Percentiles rank a stretch among this genome's conserved stretches.
These are phyloP conservation scores for Pistacia atlantica DNA, from an alignment of 345 rosid species.

Conservation along the genomic window DNA sequence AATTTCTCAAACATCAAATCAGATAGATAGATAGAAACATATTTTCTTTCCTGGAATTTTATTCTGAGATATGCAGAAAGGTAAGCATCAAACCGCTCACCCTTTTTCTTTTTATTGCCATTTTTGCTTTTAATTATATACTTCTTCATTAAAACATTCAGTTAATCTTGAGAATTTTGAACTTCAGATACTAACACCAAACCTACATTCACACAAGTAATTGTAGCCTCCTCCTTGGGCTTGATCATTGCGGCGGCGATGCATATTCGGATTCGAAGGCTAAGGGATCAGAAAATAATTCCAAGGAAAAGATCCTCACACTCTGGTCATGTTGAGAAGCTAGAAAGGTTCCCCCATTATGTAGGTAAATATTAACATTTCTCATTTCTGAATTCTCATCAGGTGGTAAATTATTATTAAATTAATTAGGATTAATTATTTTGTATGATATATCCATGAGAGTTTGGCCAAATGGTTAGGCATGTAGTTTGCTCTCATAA, in stretches of 20 bases:
- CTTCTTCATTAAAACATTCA: not conserved
- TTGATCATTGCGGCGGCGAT: constrained; percentile 68
- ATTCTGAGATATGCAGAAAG: constrained; percentile 51
- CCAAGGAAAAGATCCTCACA: constrained; percentile 53
- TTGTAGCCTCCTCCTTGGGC: constrained; percentile 68
- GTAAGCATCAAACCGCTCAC: constrained; percentile 19
- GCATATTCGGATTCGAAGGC: constrained; percentile 46
- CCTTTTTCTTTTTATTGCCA: not conserved
- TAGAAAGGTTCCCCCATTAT: constrained; percentile 87
- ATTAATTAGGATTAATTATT: no score
- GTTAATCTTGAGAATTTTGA: no score
- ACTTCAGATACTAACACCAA: constrained; percentile 31
- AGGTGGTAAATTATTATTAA: no score
- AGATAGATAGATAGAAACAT: constrained; percentile 15
- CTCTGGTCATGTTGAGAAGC: constrained; percentile 49
- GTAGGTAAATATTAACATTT: constrained; percentile 51
- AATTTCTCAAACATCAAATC: constrained; percentile 6
- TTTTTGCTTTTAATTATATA: not conserved
- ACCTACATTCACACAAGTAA: constrained; percentile 53
- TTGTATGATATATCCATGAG: no score
- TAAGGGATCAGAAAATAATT: constrained; percentile 59
- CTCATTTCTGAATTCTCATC: no score
- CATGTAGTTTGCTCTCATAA: no score
- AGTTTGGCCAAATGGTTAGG: no score
- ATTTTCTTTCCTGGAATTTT: constrained; percentile 16